Base-by-base conservation (phyloP, 257 asterid species). In the Solanum pinnatisectum region DNA sequence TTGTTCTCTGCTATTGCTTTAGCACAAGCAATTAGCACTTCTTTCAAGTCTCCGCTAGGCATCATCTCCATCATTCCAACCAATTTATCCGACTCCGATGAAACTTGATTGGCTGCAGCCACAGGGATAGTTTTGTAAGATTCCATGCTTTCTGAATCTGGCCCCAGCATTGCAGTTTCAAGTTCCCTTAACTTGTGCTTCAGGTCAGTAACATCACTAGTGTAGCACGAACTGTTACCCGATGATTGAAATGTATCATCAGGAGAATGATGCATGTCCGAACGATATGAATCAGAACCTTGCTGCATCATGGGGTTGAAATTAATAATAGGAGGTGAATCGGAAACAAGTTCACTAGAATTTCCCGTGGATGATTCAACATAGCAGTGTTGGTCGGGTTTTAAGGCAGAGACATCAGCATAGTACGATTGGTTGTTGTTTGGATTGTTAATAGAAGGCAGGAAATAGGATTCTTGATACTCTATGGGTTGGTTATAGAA, bases 21-120 rank as follows among this genome's bases (percentile, higher is more conserved):
- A 77, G 91, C 91, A 70, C 91, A 90, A 39, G 91, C 89, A 46
- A 79, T 23, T 14, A 90, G 83, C 11, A 88, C 46, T 46, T 90
- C 87, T 52, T 68, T 89, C 67, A 89, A 25, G 79, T 84, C 83
- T 63, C 82, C 37, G 14, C 84, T 81, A 59, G 84, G 83, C 44
- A 86, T 85, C 77, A 89, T 83, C 83, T 87, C 91, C 32, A 87
- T 60, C 52, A 84, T 35, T 72, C 35, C 79, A 63, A 60, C 71
- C 52, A 60, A 73, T 81, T 87, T 49, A 77, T 76, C 88, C 2
- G 86, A 23, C 84, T 89, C 89, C 10, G n/a, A 40, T 63, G 87
- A 59, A 10, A 72, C 25, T 52, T 87, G 89, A 87, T 83, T 59
- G 67, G 70, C 23, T 68, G 81, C 46, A 14, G 83, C 73, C 18